Evolutionary conservation across 2,329 filamentous ascomycete genomes (phyloP).

Genomic region (Colletotrichum sp.): DNA sequence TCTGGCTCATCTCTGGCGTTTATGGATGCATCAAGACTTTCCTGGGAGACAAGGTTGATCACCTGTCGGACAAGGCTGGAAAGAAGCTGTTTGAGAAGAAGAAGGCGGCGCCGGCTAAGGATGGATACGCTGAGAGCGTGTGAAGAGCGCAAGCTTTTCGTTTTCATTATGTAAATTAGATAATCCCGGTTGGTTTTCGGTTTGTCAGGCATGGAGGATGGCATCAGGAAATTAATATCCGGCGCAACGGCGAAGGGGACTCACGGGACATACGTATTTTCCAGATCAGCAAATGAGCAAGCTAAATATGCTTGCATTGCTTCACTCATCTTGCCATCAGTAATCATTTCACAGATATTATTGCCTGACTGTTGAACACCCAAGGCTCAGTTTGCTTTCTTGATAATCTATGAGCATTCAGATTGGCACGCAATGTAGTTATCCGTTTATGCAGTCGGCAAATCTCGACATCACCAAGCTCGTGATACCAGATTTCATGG

Average conservation of each 20-base stretch:
- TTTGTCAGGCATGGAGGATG: neutral
- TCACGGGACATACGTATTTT: neutral
- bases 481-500: neutral
- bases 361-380: neutral
- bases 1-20: constrained; percentile 63
- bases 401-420: neutral
- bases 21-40: constrained; percentile 47
- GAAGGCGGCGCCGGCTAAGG: constrained; percentile 23
- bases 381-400: neutral
- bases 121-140: constrained; percentile 34
- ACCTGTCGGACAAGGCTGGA: constrained; percentile 39
- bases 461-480: neutral
- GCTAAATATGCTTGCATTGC: neutral
- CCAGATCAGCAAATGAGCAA: neutral
- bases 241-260: neutral
- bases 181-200: neutral
- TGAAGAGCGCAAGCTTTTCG: neutral
- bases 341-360: too few relatives aligned
- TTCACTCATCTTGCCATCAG: neutral
- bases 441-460: neutral
- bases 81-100: constrained; percentile 43
- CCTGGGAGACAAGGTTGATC: constrained; percentile 44
- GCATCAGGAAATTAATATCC: neutral
- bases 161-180: neutral
- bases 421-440: rapidly evolving